These are phyloP conservation scores for Ganoderma leucocontextum DNA, from an alignment of 1,284 basidiomycete species.

Conservation along the genomic window DNA sequence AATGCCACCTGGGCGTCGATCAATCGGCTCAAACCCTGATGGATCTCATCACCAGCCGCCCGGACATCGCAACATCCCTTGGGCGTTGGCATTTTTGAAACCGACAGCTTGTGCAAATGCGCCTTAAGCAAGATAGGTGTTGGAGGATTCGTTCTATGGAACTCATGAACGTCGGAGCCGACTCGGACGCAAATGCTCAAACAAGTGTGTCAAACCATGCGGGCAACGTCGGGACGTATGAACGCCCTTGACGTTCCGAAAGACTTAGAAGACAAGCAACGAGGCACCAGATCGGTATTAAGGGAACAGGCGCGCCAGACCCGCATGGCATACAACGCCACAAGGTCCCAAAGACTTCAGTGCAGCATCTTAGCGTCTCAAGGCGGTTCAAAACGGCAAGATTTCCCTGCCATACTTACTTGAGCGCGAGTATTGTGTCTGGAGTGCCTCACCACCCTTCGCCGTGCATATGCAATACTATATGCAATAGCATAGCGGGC, in stretches of 20 bases:
- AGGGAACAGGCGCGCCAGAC: neutral
- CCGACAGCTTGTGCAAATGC: neutral
- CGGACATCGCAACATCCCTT: neutral
- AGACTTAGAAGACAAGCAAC: neutral
- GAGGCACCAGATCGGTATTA: neutral
- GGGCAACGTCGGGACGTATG: neutral
- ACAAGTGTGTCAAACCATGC: neutral
- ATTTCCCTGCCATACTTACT: neutral
- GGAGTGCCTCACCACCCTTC: neutral
- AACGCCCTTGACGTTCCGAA: neutral
- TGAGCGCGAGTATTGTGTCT: neutral
- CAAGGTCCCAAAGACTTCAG: neutral
- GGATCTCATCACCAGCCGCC: slow-evolving; percentile 17
- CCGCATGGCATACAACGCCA: neutral
- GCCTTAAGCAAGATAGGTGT: neutral
- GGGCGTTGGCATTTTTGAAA: neutral
- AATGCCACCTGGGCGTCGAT: slow-evolving; percentile 12
- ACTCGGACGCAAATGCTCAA: neutral
- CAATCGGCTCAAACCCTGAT: slow-evolving; percentile 14
- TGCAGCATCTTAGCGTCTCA: neutral
- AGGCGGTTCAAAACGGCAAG: neutral
- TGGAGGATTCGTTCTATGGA: neutral
- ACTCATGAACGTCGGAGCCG: neutral
- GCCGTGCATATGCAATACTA: neutral
- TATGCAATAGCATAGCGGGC: neutral